phyloP scores from a whole-genome alignment of 225 moss, liverwort and hornwort genomes.

The Bryoerythrophyllum caledonicum region DNA sequence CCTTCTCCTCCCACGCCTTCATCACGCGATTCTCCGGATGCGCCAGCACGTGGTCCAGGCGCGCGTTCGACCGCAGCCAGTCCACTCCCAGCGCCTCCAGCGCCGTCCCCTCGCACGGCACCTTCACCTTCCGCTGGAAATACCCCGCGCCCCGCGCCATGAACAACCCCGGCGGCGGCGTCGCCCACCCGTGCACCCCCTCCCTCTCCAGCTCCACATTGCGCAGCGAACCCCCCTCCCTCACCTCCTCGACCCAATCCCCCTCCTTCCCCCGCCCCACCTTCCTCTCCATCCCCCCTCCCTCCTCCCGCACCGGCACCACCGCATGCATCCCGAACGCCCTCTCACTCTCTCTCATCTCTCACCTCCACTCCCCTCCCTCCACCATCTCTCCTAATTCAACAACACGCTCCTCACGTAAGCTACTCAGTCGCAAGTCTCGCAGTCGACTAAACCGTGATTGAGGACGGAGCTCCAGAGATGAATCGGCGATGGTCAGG shows the following conservation, averaged over 20 bases:
- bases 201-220: slow-evolving; percentile 56
- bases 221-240: slow-evolving; percentile 39
- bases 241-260: slow-evolving; percentile 56
- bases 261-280: background rate
- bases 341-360: slow-evolving; percentile 20
- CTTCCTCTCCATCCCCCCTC: slow-evolving; percentile 5
- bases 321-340: slow-evolving; percentile 54
- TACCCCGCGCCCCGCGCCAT: slow-evolving; percentile 48
- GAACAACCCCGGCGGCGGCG: slow-evolving; percentile 50
- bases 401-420: background rate
- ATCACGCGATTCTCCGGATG: slow-evolving; percentile 71
- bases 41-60: slow-evolving; percentile 66
- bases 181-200: slow-evolving; percentile 73
- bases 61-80: slow-evolving; percentile 68
- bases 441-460: too few relatives aligned
- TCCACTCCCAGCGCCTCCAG: slow-evolving; percentile 70
- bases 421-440: too few relatives aligned
- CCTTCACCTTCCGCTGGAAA: slow-evolving; percentile 50
- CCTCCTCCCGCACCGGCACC: slow-evolving; percentile 40
- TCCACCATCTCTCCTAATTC: too few relatives aligned
- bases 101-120: slow-evolving; percentile 39
- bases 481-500: background rate
- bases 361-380: background rate
- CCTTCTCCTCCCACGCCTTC: slow-evolving; percentile 41
- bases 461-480: too few relatives aligned